Percentiles rank a stretch among this genome's conserved stretches.
Evolutionary conservation across 2,329 filamentous ascomycete species (phyloP).

Genomic region (Magnaporthiopsis poae): DNA sequence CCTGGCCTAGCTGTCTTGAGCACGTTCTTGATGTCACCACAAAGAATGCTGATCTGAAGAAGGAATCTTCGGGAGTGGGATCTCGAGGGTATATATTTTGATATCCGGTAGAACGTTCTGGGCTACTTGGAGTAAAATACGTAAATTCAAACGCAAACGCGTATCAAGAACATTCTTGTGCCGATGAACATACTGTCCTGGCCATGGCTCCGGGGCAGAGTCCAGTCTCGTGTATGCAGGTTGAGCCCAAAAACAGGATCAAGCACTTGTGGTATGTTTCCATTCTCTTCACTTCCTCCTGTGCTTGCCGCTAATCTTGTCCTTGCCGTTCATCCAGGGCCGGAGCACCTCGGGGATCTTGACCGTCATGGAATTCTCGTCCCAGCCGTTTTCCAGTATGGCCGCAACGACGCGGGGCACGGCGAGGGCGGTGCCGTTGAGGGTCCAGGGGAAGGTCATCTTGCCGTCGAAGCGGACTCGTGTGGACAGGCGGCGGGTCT

Average conservation of each 20-base stretch:
- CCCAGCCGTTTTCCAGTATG: conserved; percentile 83
- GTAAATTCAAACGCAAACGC: background rate
- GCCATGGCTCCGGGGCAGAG: background rate
- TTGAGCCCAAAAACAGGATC: background rate
- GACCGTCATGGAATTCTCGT: conserved; percentile 57
- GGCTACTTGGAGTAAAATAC: background rate
- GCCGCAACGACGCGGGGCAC: conserved; percentile 83
- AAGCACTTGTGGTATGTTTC: background rate
- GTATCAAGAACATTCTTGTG: background rate
- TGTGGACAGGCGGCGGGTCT: conserved; percentile 72
- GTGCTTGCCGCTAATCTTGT: conserved; percentile 46
- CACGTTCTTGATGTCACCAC: too few species aligned
- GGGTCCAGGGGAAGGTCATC: conserved; percentile 70
- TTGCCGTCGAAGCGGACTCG: conserved; percentile 51
- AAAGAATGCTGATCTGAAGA: background rate
- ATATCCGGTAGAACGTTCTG: background rate
- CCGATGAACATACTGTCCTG: background rate
- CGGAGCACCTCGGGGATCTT: conserved; percentile 68
- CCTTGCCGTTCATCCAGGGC: conserved; percentile 72
- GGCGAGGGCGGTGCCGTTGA: conserved; percentile 89
- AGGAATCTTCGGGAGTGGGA: background rate
- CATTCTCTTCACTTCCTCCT: background rate
- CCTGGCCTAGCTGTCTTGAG: too few species aligned
- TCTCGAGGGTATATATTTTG: background rate
- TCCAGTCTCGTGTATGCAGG: background rate